A percentile compares a stretch with the other conserved stretches of the same genome.
phyloP scores from a whole-genome alignment of 2,329 filamentous ascomycete genomes.

The Fusarium udum region DNA sequence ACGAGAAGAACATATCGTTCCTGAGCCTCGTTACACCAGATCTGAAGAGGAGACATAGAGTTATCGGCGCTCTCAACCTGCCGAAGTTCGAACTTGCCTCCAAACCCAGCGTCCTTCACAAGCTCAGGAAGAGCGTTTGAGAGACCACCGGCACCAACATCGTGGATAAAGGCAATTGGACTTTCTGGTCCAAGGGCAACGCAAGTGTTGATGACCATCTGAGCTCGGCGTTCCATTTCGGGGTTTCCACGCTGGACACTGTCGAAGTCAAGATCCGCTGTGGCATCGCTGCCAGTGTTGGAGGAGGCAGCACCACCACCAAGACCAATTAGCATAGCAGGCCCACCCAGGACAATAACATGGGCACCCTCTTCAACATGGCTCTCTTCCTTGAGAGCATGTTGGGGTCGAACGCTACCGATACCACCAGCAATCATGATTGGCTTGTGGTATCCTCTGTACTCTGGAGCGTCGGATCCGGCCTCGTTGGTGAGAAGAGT shows the following conservation, averaged over 20 bases:
- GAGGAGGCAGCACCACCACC: constrained; percentile 95
- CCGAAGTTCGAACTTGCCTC: constrained; percentile 92
- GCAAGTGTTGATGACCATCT: constrained; percentile 98
- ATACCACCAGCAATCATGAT: constrained; percentile 98
- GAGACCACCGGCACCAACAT: constrained; percentile 90
- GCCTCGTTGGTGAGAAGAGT: constrained; percentile 77
- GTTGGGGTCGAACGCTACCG: constrained; percentile 88
- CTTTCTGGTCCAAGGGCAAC: constrained; percentile 83
- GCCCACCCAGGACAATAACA: constrained; percentile 91
- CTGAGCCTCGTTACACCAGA: constrained; percentile 98
- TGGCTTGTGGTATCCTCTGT: constrained; percentile 95
- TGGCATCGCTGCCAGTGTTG: constrained; percentile 86
- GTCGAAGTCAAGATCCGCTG: constrained; percentile 93
- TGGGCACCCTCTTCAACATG: constrained; percentile 88
- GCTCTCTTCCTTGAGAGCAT: constrained; percentile 84
- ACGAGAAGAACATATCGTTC: constrained; percentile 95
- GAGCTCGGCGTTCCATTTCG: constrained; percentile 92
- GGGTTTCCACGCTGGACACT: constrained; percentile 97
- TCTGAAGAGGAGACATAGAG: constrained; percentile 90
- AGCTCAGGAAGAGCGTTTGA: constrained; percentile 78
- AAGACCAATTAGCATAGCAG: constrained; percentile 96
- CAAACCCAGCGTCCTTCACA: constrained; percentile 90
- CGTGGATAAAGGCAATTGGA: constrained; percentile 96
- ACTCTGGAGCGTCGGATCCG: constrained; percentile 64
- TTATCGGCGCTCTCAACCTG: constrained; percentile 90